Evolutionary conservation across 345 rosid genomes (phyloP).

Genomic region (Cardamine occulta): DNA sequence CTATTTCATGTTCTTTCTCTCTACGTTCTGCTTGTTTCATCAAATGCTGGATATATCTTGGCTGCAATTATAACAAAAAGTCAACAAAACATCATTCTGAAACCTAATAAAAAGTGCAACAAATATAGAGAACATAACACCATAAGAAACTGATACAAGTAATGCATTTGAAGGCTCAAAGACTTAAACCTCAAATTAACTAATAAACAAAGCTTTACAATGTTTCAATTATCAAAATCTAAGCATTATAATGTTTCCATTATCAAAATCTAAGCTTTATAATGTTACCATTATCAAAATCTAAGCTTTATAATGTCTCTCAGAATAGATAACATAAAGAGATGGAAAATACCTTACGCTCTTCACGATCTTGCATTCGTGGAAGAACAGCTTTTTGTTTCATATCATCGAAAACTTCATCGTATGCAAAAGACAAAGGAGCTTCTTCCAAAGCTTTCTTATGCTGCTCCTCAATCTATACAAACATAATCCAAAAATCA

Average conservation of each 20-base stretch:
- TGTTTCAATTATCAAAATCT: no score
- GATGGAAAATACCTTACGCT: slow-evolving; percentile 60
- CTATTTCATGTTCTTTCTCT: slow-evolving; percentile 71
- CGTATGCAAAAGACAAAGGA: slow-evolving; percentile 78
- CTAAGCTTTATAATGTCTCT: no score
- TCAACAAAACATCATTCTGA: background rate
- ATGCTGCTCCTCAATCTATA: slow-evolving; percentile 82
- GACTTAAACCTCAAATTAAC: background rate
- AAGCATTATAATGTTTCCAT: no score
- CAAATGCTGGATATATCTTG: slow-evolving; percentile 71
- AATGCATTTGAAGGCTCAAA: background rate
- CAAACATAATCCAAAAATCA: background rate
- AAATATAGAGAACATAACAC: background rate
- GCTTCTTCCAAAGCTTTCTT: slow-evolving; percentile 87
- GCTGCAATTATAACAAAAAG: slow-evolving; percentile 47
- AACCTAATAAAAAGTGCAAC: background rate
- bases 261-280: no score
- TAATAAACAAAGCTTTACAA: background rate
- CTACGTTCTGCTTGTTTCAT: slow-evolving; percentile 72
- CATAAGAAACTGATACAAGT: background rate
- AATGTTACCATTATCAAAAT: no score
- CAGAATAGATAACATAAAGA: background rate
- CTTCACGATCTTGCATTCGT: slow-evolving; percentile 59
- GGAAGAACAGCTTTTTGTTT: slow-evolving; percentile 64
- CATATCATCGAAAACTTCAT: slow-evolving; percentile 84